phyloP scores from a whole-genome alignment of 805 yeast species.

The Saccharomycopsis sp. region DNA sequence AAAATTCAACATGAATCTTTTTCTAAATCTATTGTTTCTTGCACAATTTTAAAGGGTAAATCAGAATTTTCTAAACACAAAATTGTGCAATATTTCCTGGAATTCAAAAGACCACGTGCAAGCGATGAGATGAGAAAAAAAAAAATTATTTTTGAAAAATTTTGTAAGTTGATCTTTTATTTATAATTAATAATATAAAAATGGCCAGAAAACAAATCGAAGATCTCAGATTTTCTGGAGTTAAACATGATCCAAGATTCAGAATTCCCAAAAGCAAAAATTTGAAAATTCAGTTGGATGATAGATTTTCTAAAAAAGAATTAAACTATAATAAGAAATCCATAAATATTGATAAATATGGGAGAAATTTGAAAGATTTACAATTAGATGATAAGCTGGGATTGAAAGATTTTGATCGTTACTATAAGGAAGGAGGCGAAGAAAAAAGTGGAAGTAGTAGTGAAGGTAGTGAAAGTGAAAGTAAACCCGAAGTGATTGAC shows the following conservation, averaged over 20 bases:
- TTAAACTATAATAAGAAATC: slow-evolving; percentile 49
- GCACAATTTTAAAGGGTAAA: too few species aligned
- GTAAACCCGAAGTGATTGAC: slow-evolving; percentile 21
- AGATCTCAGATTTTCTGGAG: too few species aligned
- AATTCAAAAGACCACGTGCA: too few species aligned
- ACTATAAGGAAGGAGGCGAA: slow-evolving; percentile 34
- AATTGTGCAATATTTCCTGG: too few species aligned
- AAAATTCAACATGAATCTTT: too few species aligned
- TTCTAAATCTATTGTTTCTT: too few species aligned
- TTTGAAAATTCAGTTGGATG: slow-evolving; percentile 70
- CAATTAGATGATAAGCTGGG: slow-evolving; percentile 30
- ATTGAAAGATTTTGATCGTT: slow-evolving; percentile 50
- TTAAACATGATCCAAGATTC: slow-evolving; percentile 95
- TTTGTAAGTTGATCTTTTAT: too few species aligned
- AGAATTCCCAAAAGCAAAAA: slow-evolving; percentile 60
- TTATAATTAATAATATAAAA: too few species aligned
- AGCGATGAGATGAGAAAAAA: too few species aligned
- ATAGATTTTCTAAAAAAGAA: slow-evolving; percentile 61
- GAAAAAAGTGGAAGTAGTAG: slow-evolving; percentile 39
- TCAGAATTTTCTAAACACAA: too few species aligned
- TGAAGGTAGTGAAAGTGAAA: slow-evolving; percentile 33
- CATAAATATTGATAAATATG: slow-evolving; percentile 79
- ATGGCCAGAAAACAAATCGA: too few species aligned
- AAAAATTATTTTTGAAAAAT: too few species aligned
- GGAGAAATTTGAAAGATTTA: slow-evolving; percentile 48